These are phyloP conservation scores for Sporothrix phasma DNA, from an alignment of 2,329 filamentous ascomycete genomes.

Conservation along the genomic window DNA sequence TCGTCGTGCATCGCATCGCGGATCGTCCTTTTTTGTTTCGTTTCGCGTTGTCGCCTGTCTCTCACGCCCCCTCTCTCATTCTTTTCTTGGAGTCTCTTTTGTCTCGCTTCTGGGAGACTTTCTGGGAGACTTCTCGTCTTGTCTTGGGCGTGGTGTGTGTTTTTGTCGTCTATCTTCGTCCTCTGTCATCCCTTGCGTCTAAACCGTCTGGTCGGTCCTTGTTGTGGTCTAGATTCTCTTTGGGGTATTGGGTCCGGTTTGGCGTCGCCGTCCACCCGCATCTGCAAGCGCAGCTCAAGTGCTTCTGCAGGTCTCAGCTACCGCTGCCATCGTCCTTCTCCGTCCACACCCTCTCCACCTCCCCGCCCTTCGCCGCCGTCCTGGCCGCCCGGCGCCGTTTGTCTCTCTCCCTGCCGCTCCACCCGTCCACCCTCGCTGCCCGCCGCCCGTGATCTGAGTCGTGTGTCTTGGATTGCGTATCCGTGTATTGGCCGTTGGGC, in stretches of 20 bases:
- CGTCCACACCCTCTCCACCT: not conserved
- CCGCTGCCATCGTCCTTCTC: not conserved
- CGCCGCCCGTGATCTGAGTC: conserved; percentile 8
- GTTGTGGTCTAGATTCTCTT: not conserved
- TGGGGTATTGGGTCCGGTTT: not conserved
- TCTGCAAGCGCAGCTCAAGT: not conserved
- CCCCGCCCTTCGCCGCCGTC: not conserved
- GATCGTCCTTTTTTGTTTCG: not conserved
- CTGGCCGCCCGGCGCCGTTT: not conserved
- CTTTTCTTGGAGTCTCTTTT: not conserved
- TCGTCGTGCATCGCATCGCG: not conserved
- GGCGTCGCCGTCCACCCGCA: too few relatives aligned
- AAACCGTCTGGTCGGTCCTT: not conserved
- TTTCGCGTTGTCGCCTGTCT: too few relatives aligned
- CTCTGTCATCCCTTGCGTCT: conserved; percentile 4
- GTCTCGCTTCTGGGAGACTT: not conserved
- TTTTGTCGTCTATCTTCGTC: not conserved
- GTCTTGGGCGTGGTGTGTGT: not conserved
- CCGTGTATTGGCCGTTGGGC: not conserved
- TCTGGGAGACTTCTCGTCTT: not conserved
- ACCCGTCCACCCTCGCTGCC: not conserved
- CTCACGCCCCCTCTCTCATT: not conserved
- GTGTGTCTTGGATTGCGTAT: conserved; percentile 8
- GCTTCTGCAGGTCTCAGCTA: conserved; percentile 1
- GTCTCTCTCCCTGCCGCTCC: not conserved